A percentile compares a stretch with the other conserved stretches of the same genome.
phyloP scores from a whole-genome alignment of 108 stramenopile genomes.

The Schizochytrium sp. region DNA sequence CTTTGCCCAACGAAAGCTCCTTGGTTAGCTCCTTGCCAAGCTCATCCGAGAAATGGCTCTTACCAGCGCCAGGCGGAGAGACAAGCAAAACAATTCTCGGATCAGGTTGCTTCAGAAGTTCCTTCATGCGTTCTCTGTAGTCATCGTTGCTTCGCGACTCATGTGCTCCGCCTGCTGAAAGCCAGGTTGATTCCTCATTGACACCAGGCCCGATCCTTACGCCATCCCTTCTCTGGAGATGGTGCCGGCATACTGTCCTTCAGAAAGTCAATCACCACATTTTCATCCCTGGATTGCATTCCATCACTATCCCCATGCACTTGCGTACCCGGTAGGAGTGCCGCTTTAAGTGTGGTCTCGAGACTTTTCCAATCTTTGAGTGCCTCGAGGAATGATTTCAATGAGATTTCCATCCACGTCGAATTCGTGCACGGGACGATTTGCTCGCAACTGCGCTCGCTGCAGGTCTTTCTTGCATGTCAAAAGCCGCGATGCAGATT shows the following conservation, averaged over 20 bases:
- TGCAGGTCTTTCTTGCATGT: constrained; percentile 57
- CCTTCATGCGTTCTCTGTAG: background rate
- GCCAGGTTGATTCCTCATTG: background rate
- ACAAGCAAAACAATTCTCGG: constrained; percentile 23
- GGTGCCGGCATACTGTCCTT: background rate
- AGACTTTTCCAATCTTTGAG: background rate
- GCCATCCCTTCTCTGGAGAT: background rate
- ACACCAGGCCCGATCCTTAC: constrained; percentile 26
- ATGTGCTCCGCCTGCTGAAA: constrained; percentile 1
- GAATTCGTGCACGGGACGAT: constrained; percentile 50
- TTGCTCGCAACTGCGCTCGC: constrained; percentile 58
- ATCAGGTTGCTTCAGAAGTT: background rate
- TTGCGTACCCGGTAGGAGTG: background rate
- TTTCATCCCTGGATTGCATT: constrained; percentile 38
- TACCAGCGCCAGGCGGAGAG: constrained; percentile 15
- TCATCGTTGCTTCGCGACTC: background rate
- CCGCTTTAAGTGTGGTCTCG: background rate
- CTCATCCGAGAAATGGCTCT: constrained; percentile 59
- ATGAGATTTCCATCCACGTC: constrained; percentile 46
- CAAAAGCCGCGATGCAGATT: constrained; percentile 36
- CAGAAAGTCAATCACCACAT: constrained; percentile 38
- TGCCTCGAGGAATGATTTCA: background rate
- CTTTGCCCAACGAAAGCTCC: background rate
- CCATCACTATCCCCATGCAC: background rate
- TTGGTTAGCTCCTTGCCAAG: constrained; percentile 52